These are phyloP conservation scores for Glonium stellatum DNA, from an alignment of 495 filamentous ascomycete genomes.

Conservation along the genomic window DNA sequence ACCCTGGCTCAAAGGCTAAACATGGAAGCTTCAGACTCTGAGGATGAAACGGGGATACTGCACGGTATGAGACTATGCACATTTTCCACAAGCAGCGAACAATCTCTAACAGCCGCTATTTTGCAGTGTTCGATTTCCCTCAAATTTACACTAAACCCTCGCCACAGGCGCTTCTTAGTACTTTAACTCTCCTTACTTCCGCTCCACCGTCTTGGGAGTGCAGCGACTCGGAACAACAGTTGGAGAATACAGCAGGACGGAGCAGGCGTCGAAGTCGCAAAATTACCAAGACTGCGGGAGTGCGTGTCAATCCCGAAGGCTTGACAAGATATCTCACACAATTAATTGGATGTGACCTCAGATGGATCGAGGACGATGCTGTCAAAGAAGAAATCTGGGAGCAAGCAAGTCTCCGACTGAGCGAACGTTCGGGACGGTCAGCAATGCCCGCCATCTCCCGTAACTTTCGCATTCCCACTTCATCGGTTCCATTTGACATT, in stretches of 20 bases:
- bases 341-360: constrained; percentile 65
- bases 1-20: too few relatives aligned
- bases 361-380: constrained; percentile 68
- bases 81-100: background rate
- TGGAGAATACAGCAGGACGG: background rate
- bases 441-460: constrained; percentile 76
- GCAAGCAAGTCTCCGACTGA: constrained; percentile 64
- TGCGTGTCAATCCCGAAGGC: constrained; percentile 33
- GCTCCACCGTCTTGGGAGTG: constrained; percentile 42
- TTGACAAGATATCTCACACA: constrained; percentile 57
- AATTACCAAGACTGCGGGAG: background rate
- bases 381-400: constrained; percentile 72
- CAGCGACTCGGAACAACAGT: constrained; percentile 1
- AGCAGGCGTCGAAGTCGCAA: background rate
- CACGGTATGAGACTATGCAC: background rate
- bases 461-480: constrained; percentile 58
- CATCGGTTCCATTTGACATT: constrained; percentile 45
- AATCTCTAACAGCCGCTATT: background rate
- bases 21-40: background rate
- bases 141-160: constrained; percentile 43
- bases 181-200: constrained; percentile 34
- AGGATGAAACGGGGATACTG: background rate
- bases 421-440: constrained; percentile 76
- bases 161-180: constrained; percentile 31
- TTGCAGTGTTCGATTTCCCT: constrained; percentile 43